Conservation (phyloP, 768 basidiomycete genomes). For the Boletales sp. region DNA sequence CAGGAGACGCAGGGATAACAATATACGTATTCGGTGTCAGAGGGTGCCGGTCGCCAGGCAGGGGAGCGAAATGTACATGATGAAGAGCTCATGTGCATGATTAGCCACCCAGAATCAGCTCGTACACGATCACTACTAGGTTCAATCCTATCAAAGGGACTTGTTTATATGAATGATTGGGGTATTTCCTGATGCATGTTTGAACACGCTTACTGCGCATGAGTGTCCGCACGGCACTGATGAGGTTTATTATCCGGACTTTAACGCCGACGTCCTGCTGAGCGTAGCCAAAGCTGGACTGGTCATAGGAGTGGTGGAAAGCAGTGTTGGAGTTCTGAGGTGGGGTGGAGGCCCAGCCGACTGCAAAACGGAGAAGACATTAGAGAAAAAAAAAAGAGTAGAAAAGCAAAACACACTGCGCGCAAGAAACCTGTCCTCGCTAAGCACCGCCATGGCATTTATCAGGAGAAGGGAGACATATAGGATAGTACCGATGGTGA, state of each 20-base stretch:
- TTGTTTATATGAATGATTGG: constrained; percentile 34
- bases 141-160: constrained; percentile 92
- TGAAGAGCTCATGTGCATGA: constrained; percentile 16
- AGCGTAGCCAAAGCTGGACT: constrained; percentile 52
- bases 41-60: constrained; percentile 5
- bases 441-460: constrained; percentile 93
- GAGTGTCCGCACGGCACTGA: constrained; percentile 91
- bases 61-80: constrained; percentile 15
- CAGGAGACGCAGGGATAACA: constrained; percentile 15
- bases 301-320: constrained; percentile 69
- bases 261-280: constrained; percentile 71
- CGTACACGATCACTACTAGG: constrained; percentile 82
- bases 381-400: constrained; percentile 13
- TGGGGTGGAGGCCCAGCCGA: constrained; percentile 83
- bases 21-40: constrained; percentile 2
- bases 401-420: constrained; percentile 56
- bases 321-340: constrained; percentile 51
- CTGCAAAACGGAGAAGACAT: constrained; percentile 38
- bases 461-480: constrained; percentile 86
- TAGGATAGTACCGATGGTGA: constrained; percentile 67
- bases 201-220: constrained; percentile 82
- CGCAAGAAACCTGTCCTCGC: constrained; percentile 94
- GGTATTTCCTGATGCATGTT: constrained; percentile 9
- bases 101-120: constrained; percentile 64
- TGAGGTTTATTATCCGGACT: constrained; percentile 84